A percentile compares a stretch with the other conserved stretches of the same genome.
Evolutionary conservation across 768 basidiomycete species (phyloP).

Genomic region (Podaxis mareebaensis): DNA sequence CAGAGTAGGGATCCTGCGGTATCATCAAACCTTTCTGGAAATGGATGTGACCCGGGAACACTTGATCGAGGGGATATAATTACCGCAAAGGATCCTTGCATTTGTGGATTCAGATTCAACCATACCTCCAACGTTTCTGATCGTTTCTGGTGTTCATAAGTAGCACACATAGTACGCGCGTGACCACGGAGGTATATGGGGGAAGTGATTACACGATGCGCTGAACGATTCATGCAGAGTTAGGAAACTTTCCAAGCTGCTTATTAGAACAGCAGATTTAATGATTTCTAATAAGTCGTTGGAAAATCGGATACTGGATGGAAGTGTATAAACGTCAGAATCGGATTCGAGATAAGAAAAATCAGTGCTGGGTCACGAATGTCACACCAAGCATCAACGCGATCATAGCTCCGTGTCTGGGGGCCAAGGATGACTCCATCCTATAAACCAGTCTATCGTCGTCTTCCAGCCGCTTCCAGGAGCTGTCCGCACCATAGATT

Average conservation of each 20-base stretch:
- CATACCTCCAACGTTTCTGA: background rate
- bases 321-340: background rate
- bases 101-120: background rate
- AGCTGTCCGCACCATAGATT: background rate
- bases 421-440: conserved; percentile 5
- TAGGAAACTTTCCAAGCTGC: no score
- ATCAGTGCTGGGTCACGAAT: background rate
- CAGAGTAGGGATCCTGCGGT: background rate
- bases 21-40: background rate
- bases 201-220: no score
- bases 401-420: background rate
- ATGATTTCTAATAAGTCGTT: no score
- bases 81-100: background rate
- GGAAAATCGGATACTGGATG: no score
- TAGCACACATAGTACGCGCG: background rate
- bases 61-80: background rate
- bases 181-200: no score
- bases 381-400: conserved; percentile 2
- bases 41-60: background rate
- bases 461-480: background rate
- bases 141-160: background rate
- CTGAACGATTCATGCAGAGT: no score
- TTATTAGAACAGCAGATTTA: no score
- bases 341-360: background rate
- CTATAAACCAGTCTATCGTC: background rate